phyloP scores from a whole-genome alignment of 495 filamentous ascomycete species.

The Penicillium egyptiacum region DNA sequence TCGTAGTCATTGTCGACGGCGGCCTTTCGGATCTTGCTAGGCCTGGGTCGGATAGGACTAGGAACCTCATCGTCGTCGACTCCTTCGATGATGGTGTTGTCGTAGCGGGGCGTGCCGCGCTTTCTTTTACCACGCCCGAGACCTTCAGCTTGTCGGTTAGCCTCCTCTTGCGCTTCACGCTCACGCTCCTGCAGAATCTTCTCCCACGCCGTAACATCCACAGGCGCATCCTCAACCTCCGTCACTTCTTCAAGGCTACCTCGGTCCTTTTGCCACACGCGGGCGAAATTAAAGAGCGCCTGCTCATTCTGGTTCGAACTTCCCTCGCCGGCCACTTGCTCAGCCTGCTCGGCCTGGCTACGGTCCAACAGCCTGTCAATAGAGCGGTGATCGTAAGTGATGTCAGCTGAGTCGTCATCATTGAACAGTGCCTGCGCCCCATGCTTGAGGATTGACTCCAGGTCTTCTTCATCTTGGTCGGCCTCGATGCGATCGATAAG shows the following conservation, averaged over 20 bases:
- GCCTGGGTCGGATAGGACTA: conserved; percentile 16
- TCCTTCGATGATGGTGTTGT: conserved; percentile 9
- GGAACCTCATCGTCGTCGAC: conserved; percentile 12
- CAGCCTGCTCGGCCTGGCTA: conserved; percentile 72
- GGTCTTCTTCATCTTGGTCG: conserved; percentile 72
- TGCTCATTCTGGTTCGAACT: conserved; percentile 51
- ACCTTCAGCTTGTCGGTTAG: conserved; percentile 59
- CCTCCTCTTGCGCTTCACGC: conserved; percentile 67
- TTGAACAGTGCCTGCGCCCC: conserved; percentile 85
- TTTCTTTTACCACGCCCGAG: conserved; percentile 81
- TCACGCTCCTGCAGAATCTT: conserved; percentile 82
- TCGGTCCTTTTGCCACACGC: conserved; percentile 88
- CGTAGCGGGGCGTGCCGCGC: conserved; percentile 47
- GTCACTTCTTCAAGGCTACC: conserved; percentile 59
- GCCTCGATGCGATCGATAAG: conserved; percentile 87
- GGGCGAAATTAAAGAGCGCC: conserved; percentile 79
- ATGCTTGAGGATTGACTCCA: conserved; percentile 86
- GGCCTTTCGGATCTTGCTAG: conserved; percentile 27
- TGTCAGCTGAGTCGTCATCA: conserved; percentile 62
- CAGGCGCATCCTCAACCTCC: conserved; percentile 44
- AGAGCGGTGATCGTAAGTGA: conserved; percentile 74
- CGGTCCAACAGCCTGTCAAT: conserved; percentile 89
- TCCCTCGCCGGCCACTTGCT: conserved; percentile 53
- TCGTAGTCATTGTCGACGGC: conserved; percentile 18
- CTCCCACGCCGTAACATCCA: conserved; percentile 77